Percentiles rank a stretch among this genome's conserved stretches.
These are phyloP conservation scores for Pseudogymnoascus sp. DNA, from an alignment of 2,329 filamentous ascomycete genomes.

Conservation along the genomic window DNA sequence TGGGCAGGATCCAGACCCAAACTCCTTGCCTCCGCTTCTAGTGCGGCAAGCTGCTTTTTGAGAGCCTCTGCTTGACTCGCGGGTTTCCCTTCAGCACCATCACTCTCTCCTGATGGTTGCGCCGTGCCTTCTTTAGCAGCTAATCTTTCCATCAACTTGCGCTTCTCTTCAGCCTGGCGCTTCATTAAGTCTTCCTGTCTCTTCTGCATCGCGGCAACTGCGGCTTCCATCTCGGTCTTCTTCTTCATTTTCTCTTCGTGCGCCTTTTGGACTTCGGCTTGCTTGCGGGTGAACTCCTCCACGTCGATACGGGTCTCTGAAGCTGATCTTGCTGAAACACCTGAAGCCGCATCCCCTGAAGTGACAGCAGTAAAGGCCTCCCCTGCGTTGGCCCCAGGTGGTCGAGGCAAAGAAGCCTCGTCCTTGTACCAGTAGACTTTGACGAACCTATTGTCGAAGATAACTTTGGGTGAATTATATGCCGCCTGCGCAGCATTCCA, in stretches of 20 bases:
- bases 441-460: constrained; percentile 81
- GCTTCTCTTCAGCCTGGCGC: constrained; percentile 58
- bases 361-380: constrained; percentile 15
- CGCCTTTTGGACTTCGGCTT: constrained; percentile 64
- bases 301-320: constrained; percentile 45
- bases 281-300: constrained; percentile 60
- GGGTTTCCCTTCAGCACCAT: constrained; percentile 25
- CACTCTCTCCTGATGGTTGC: constrained; percentile 18
- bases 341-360: constrained; percentile 25
- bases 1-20: constrained; percentile 56
- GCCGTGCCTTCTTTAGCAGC: constrained; percentile 42
- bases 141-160: constrained; percentile 54
- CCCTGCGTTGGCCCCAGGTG: constrained; percentile 17
- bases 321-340: constrained; percentile 18
- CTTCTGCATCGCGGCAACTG: constrained; percentile 57
- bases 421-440: constrained; percentile 73
- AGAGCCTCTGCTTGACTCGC: constrained; percentile 53
- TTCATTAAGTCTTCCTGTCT: constrained; percentile 55
- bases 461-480: constrained; percentile 68
- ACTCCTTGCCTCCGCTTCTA: constrained; percentile 65
- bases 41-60: constrained; percentile 63
- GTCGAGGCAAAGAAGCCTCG: constrained; percentile 30
- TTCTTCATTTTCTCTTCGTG: constrained; percentile 60
- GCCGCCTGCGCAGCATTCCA: constrained; percentile 63
- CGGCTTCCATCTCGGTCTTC: constrained; percentile 54